phyloP scores from a whole-genome alignment of 2,329 filamentous ascomycete species.

The Paecilomyces formosus region DNA sequence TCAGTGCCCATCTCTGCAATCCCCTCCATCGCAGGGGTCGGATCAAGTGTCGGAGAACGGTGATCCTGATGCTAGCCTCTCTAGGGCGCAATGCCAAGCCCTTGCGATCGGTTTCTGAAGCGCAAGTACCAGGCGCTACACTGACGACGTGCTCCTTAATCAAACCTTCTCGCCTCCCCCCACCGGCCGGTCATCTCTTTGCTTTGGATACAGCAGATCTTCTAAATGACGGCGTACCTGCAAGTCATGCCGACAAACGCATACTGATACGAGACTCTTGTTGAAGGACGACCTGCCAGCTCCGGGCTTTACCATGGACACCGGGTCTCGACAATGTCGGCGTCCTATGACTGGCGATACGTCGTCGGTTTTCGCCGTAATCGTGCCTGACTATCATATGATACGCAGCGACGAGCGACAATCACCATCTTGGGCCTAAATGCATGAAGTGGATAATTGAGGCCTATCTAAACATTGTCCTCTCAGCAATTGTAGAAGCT shows the following conservation, averaged over 20 bases:
- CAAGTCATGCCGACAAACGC: not conserved
- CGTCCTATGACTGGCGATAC: not conserved
- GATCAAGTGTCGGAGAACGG: slow-evolving; percentile 10
- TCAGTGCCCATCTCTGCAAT: slow-evolving; percentile 2
- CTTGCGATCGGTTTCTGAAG: not conserved
- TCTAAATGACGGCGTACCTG: not conserved
- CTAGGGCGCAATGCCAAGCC: slow-evolving; percentile 18
- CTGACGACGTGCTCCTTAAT: slow-evolving; percentile 30
- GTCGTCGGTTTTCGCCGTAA: not conserved
- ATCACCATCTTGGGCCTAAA: not conserved
- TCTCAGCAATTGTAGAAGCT: not conserved
- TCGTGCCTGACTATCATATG: not conserved
- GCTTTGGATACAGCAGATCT: not conserved
- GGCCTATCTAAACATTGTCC: not conserved
- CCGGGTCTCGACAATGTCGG: not conserved
- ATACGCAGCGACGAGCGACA: not conserved
- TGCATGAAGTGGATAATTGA: not conserved
- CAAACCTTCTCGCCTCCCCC: slow-evolving; percentile 22
- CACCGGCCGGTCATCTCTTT: not conserved
- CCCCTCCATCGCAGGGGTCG: slow-evolving; percentile 9
- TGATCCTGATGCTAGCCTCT: slow-evolving; percentile 11
- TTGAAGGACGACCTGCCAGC: slow-evolving; percentile 11
- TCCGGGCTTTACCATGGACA: not conserved
- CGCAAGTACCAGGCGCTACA: slow-evolving; percentile 21
- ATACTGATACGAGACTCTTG: not conserved